These are phyloP conservation scores for Phalaenopsis equestris DNA, from an alignment of 106 monocot species.

Conservation along the genomic window DNA sequence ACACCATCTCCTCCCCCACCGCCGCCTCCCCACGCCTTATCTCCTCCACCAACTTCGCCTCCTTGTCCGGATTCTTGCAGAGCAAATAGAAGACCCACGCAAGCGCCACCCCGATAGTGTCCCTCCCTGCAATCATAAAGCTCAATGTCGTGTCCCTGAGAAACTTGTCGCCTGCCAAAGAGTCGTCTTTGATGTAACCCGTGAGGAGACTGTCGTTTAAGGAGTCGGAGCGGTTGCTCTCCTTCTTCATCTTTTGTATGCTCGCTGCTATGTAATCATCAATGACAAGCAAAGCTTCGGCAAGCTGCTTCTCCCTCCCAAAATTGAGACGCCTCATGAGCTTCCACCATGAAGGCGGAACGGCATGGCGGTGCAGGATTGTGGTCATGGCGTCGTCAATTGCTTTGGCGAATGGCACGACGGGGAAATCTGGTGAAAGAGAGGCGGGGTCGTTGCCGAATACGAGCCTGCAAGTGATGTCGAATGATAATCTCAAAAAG, in stretches of 20 bases:
- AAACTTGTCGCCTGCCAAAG: constrained; percentile 11
- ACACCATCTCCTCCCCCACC: constrained; percentile 7
- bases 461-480: constrained; percentile 20
- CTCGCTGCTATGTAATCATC: constrained; percentile 26
- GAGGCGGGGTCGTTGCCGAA: constrained; percentile 32
- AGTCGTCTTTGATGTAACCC: constrained; percentile 12
- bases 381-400: constrained; percentile 23
- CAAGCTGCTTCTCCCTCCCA: constrained; percentile 29
- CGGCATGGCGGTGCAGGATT: constrained; percentile 22
- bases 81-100: constrained; percentile 75
- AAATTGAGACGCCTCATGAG: constrained; percentile 14
- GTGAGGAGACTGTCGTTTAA: constrained; percentile 11
- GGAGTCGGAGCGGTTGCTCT: neutral
- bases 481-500: constrained; percentile 37
- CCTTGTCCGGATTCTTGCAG: constrained; percentile 22
- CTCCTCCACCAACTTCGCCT: constrained; percentile 39
- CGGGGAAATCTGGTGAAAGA: constrained; percentile 21
- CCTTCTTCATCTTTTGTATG: constrained; percentile 20
- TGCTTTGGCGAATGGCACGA: constrained; percentile 25
- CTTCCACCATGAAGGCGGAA: constrained; percentile 43
- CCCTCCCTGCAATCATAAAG: constrained; percentile 55
- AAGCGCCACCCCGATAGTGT: constrained; percentile 42
- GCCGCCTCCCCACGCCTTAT: constrained; percentile 7
- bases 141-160: constrained; percentile 31
- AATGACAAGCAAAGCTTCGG: constrained; percentile 16